phyloP scores from a whole-genome alignment of 2,329 filamentous ascomycete genomes.

The Calycina marina region DNA sequence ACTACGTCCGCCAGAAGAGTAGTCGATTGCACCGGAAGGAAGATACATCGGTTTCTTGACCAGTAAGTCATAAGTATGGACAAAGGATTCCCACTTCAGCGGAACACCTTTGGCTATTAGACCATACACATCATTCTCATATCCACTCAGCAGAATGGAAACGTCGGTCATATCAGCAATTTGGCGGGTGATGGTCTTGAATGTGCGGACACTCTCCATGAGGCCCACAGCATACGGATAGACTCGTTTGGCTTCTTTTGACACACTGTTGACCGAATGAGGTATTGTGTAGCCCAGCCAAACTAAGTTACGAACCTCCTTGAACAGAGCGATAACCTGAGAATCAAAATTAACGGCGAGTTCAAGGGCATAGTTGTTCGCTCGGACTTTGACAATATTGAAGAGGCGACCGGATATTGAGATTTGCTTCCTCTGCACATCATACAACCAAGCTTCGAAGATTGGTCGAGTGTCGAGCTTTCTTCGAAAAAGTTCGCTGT shows the following conservation, averaged over 20 bases:
- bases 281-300: constrained; percentile 94
- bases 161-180: constrained; percentile 81
- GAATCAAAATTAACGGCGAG: constrained; percentile 92
- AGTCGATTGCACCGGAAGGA: constrained; percentile 43
- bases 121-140: constrained; percentile 77
- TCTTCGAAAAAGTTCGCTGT: constrained; percentile 87
- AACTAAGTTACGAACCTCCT: constrained; percentile 88
- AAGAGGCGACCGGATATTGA: constrained; percentile 89
- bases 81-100: constrained; percentile 92
- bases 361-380: constrained; percentile 80
- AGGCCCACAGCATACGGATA: constrained; percentile 96
- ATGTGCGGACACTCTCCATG: constrained; percentile 96
- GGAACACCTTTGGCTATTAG: constrained; percentile 79
- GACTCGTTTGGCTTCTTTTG: constrained; percentile 96
- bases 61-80: constrained; percentile 89
- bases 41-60: constrained; percentile 47
- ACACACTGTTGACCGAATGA: constrained; percentile 86
- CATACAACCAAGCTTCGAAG: constrained; percentile 88
- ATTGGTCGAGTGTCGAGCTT: constrained; percentile 91
- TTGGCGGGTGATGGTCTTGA: constrained; percentile 73
- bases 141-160: constrained; percentile 74
- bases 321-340: constrained; percentile 95
- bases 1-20: constrained; percentile 39
- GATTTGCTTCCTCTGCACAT: constrained; percentile 77
- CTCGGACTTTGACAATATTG: constrained; percentile 72